phyloP scores from a whole-genome alignment of 306 rosid genomes.

The Luffa acutangula region DNA sequence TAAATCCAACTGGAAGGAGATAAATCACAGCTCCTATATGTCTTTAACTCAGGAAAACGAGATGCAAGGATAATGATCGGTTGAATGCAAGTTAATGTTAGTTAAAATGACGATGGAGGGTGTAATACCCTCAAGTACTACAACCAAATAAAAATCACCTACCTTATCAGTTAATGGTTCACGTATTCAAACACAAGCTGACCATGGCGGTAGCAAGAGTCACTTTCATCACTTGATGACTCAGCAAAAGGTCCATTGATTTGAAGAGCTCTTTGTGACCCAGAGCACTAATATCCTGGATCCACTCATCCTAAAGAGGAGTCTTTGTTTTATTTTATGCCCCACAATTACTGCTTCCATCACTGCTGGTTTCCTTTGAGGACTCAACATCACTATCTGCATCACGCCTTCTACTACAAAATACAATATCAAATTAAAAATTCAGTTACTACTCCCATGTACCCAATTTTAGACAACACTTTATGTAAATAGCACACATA shows the following conservation, averaged over 20 bases:
- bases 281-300: conserved; percentile 23
- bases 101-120: conserved; percentile 7
- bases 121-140: not conserved
- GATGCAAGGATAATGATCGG: conserved; percentile 62
- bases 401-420: conserved; percentile 46
- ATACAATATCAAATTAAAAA: not conserved
- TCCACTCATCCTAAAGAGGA: conserved; percentile 26
- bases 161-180: conserved; percentile 83
- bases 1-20: conserved; percentile 90
- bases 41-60: conserved; percentile 64
- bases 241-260: conserved; percentile 38
- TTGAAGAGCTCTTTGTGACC: conserved; percentile 31
- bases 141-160: conserved; percentile 25
- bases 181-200: conserved; percentile 63
- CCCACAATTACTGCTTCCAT: conserved; percentile 52
- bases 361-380: conserved; percentile 76
- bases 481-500: not conserved
- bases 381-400: conserved; percentile 79
- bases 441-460: not conserved
- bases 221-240: conserved; percentile 65
- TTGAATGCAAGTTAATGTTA: conserved; percentile 20
- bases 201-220: conserved; percentile 49
- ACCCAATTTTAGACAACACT: not conserved
- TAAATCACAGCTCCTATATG: conserved; percentile 75
- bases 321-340: conserved; percentile 37